Evolutionary conservation across 2,329 filamentous ascomycete genomes (phyloP), one percentile per base, ranked within the genome.

Genomic region (Geosmithia putterillii): DNA sequence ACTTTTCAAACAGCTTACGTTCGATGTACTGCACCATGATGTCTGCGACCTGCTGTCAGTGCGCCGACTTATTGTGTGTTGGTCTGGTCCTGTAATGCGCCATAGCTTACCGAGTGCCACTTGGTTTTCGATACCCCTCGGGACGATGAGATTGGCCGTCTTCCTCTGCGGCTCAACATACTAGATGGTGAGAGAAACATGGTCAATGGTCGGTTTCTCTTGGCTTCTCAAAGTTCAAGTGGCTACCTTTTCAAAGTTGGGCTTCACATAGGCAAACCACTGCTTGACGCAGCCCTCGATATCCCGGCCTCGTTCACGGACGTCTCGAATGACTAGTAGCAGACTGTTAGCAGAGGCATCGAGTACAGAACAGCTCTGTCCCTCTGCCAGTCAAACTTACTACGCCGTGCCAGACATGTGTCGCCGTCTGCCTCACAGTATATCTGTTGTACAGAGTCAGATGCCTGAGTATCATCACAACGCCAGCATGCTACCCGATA

Each of bases 261-360:
- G 92, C 63, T 98, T 98, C 38, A 98, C 92, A 58, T 85, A 98
- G 10, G 68, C 69, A 59, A 96, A 95, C 92, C 92, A 98, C 61
- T 98, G 92, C 63, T 96, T 96, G 60, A 98, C 89, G 55, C 89
- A 90, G 36, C 92, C 92, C 57, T 95, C 85, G 45, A 96, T 84
- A 55, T 95, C 90, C 57, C 92, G 77, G 3, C 86, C 90, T 54
- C 92, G 80, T 54, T 95, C 86, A 53, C 79, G 79, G 19, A 96
- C 86, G 63, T 98, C 92, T 55, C 92, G 83, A 34, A 87, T 68
- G 51, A 94, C 83, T 88, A 48, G 1, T 32, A 19, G 34, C 4
- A 2, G 6, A 38, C 28, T 28, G 23, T 49, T 41, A 54, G 42
- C 6, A 21, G 28, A 25, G n/a, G n/a, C 12, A 34, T 14, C 28